phyloP scores from a whole-genome alignment of 2,329 filamentous ascomycete species.

The Lasiodiplodia sp. region DNA sequence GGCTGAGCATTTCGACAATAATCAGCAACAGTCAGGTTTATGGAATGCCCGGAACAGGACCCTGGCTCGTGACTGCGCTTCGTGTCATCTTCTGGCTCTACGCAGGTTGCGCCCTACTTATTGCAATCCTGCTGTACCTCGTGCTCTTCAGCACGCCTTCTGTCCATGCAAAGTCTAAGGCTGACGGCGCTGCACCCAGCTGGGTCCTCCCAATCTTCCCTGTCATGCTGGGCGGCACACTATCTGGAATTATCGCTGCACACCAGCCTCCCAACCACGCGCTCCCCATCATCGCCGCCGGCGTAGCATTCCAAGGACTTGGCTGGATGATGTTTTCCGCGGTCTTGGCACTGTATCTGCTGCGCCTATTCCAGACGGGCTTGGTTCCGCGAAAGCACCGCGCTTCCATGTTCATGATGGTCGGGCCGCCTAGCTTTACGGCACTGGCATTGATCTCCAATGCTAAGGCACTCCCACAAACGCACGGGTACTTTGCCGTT shows the following conservation, averaged over 20 bases:
- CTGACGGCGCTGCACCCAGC: conserved; percentile 76
- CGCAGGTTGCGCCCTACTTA: conserved; percentile 48
- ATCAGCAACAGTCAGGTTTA: conserved; percentile 52
- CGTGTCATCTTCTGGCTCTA: conserved; percentile 54
- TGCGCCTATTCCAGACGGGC: conserved; percentile 71
- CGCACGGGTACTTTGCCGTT: conserved; percentile 38
- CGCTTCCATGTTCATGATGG: conserved; percentile 76
- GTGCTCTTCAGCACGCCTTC: conserved; percentile 61
- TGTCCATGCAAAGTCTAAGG: conserved; percentile 52
- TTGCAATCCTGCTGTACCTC: conserved; percentile 62
- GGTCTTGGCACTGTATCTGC: conserved; percentile 77
- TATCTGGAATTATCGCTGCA: conserved; percentile 69
- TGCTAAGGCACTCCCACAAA: conserved; percentile 61
- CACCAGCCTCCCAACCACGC: conserved; percentile 65
- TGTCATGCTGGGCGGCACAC: conserved; percentile 75
- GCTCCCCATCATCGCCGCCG: conserved; percentile 71
- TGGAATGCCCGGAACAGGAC: conserved; percentile 47
- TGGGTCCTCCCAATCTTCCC: conserved; percentile 80
- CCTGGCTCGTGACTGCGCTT: conserved; percentile 51
- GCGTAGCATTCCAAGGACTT: conserved; percentile 73
- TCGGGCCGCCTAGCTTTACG: conserved; percentile 76
- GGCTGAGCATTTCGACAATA: conserved; percentile 51
- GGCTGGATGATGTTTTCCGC: conserved; percentile 71
- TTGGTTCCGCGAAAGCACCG: conserved; percentile 69
- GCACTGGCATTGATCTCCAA: conserved; percentile 74